Base-by-base conservation (phyloP, 805 yeast species). In the Saccharomycopsis babjevae region DNA sequence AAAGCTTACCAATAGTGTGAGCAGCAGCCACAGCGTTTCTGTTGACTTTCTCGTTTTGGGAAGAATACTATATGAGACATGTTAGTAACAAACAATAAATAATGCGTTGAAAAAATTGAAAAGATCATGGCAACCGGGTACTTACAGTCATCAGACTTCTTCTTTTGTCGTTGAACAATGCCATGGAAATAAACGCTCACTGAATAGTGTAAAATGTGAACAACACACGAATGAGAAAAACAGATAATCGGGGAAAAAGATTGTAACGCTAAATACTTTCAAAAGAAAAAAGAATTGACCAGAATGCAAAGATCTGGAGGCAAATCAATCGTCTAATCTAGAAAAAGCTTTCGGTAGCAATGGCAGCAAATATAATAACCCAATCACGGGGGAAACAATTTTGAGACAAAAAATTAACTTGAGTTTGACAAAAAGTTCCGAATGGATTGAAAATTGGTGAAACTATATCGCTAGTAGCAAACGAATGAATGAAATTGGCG, bases 21-120 rank as follows among this genome's bases (percentile, higher is more conserved):
- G 65, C 65, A 22, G 65, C 65, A 13, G 65, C 65, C 22, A 63
- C 42, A n/a, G 65, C 65, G 39, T 58, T 54, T 28, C 32, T 54
- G 50, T 63, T 55, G n/a, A 62, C 64, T 64, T 61, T 63, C 42
- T 63, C 65, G 2, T 39, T 32, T 15, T 28, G 25, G n/a, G 65
- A 58, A 18, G 65, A 64, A 46, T 46, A 46, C 62, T 57, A 46
- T 16, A 32, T 3, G 34, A 50, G 11, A 32, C 15, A 56, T 16
- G 56, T 59, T 59, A 59, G 59, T 59, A 46, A 39, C 18, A 30
- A 10, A 28, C 11, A 34, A 10, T 3, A 18, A 38, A 5, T 15
- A 43, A 25, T 3, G n/a, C 5, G 20, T 5, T n/a, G 46, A 25
- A 15, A 56, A 28, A 22, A 40, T 4, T 15, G n/a, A 42, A 30